Evolutionary conservation across 2,329 filamentous ascomycete genomes (phyloP).

Genomic region (Ophiostoma sp.): DNA sequence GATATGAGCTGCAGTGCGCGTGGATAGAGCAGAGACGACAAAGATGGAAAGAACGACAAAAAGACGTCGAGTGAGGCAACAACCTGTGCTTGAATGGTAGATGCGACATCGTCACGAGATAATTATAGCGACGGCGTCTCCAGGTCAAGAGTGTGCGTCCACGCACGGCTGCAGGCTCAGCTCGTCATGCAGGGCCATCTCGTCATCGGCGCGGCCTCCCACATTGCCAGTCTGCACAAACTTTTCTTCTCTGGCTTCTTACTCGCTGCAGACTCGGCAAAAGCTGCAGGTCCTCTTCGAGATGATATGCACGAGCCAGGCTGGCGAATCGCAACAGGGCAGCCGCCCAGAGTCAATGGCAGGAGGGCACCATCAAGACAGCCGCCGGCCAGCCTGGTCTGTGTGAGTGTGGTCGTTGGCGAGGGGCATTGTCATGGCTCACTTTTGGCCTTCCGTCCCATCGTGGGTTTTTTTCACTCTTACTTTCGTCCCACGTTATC

Average conservation of each 20-base stretch:
- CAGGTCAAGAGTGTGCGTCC: not conserved
- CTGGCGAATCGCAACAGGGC: conserved; percentile 12
- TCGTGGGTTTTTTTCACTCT: not conserved
- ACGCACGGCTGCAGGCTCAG: conserved; percentile 16
- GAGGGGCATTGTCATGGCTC: not conserved
- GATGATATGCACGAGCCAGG: conserved; percentile 5
- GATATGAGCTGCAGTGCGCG: not conserved
- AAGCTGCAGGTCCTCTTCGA: conserved; percentile 15
- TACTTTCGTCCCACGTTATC: not conserved
- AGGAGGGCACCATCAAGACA: not conserved
- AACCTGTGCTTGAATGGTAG: not conserved
- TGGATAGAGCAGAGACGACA: not conserved
- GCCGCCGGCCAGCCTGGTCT: conserved; percentile 6
- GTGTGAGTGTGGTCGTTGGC: not conserved
- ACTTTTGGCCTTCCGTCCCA: not conserved
- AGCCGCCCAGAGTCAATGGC: not conserved
- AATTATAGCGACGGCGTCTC: conserved; percentile 18
- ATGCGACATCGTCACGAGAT: not conserved
- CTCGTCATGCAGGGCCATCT: conserved; percentile 25
- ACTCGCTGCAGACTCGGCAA: conserved; percentile 18
- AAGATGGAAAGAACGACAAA: not conserved
- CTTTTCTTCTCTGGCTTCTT: not conserved
- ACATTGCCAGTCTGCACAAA: not conserved
- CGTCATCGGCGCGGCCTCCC: conserved; percentile 21
- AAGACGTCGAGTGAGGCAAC: not conserved